Conservation (phyloP, 225 moss, liverwort and hornwort species). For the Thuidium tamariscinum region DNA sequence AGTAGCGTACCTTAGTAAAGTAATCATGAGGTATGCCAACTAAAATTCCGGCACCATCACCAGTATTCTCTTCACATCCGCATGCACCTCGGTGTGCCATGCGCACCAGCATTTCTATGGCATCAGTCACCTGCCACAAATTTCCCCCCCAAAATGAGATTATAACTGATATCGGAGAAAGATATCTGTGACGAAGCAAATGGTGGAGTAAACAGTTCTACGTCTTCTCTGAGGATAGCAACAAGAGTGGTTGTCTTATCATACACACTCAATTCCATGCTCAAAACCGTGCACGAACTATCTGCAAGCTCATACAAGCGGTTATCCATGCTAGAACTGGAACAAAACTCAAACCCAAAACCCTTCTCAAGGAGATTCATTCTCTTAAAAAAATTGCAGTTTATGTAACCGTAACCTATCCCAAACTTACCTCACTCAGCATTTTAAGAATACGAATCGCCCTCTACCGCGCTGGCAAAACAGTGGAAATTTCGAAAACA, state of each 20-base stretch:
- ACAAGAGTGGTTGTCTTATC: not conserved
- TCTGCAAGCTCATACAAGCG: not conserved
- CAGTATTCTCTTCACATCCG: conserved; percentile 83
- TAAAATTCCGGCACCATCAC: conserved; percentile 82
- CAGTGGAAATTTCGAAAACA: not conserved
- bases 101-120: conserved; percentile 76
- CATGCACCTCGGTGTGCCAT: conserved; percentile 92
- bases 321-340: not conserved
- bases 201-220: not conserved
- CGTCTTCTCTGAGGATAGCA: not conserved
- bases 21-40: conserved; percentile 66
- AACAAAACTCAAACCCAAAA: not conserved
- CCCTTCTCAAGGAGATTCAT: not conserved
- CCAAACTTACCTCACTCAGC: not conserved
- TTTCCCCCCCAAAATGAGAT: not conserved
- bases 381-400: not conserved
- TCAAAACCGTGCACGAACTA: not conserved
- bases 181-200: not conserved
- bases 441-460: not conserved
- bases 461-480: not conserved
- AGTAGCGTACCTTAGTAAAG: conserved; percentile 36
- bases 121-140: conserved; percentile 61
- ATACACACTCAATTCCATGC: not conserved
- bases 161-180: not conserved
- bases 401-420: not conserved